phyloP scores from a whole-genome alignment of 2,329 filamentous ascomycete species.

The Balansia obtecta region DNA sequence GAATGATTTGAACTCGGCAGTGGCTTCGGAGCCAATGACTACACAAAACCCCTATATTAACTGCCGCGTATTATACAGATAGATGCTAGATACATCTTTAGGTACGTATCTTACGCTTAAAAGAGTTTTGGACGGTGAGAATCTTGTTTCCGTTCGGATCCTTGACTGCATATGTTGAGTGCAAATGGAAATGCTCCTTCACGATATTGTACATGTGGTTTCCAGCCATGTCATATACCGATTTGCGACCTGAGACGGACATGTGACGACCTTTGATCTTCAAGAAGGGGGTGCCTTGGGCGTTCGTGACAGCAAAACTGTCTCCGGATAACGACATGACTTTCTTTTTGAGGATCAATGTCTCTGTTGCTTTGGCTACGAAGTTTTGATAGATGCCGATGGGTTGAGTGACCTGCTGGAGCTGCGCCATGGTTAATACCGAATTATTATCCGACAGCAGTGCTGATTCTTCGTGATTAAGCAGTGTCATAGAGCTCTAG shows the following conservation, averaged over 20 bases:
- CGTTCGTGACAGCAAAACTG: constrained; percentile 48
- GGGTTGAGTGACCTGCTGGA: constrained; percentile 18
- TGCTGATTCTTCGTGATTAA: background rate
- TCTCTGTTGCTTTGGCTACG: constrained; percentile 27
- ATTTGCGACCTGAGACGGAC: constrained; percentile 41
- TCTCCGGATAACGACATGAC: constrained; percentile 50
- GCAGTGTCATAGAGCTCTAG: too few species aligned
- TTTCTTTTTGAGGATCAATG: constrained; percentile 47
- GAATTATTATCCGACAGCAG: too few species aligned
- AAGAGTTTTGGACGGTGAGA: constrained; percentile 41
- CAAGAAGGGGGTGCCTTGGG: constrained; percentile 40
- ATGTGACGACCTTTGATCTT: constrained; percentile 43
- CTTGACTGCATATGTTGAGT: constrained; percentile 38
- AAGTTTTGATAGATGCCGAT: constrained; percentile 28
- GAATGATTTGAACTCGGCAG: constrained; percentile 42
- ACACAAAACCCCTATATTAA: too few species aligned
- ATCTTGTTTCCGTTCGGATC: constrained; percentile 32
- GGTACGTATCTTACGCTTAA: background rate
- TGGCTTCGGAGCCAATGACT: constrained; percentile 41
- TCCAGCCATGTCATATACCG: constrained; percentile 38
- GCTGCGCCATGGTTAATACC: constrained; percentile 9
- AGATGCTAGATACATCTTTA: too few species aligned
- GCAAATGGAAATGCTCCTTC: constrained; percentile 38
- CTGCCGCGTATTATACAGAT: too few species aligned
- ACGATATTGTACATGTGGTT: constrained; percentile 45